Conservation (phyloP, 2,329 filamentous ascomycete species). For the Bisporella sp. region DNA sequence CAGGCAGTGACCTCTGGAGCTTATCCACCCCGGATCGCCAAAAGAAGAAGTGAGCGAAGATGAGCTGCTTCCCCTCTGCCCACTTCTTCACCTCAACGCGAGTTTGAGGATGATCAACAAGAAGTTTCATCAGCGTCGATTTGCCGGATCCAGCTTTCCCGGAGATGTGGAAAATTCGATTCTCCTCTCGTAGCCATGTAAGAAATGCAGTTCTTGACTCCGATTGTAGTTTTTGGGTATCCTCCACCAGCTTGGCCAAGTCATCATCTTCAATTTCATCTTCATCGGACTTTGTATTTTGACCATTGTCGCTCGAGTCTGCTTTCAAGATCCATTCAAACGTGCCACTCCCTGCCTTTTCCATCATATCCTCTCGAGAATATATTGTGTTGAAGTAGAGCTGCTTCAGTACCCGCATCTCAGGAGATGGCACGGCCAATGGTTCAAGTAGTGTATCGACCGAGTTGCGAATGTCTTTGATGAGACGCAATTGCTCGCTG, state of each 20-base stretch:
- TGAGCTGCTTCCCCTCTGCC: conserved; percentile 12
- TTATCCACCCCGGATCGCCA: conserved; percentile 33
- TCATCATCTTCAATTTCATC: neutral
- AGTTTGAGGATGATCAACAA: conserved; percentile 1
- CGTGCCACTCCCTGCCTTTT: neutral
- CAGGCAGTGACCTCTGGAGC: conserved; percentile 8
- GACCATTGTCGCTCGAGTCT: neutral
- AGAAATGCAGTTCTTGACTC: neutral
- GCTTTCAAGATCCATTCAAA: neutral
- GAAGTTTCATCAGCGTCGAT: no score
- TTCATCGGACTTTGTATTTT: neutral
- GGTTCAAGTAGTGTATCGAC: neutral
- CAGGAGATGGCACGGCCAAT: neutral
- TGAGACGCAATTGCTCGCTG: neutral
- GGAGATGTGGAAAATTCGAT: conserved; percentile 8
- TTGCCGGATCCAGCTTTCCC: no score
- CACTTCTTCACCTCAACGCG: conserved; percentile 18
- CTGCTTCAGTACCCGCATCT: neutral
- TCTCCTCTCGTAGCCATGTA: conserved; percentile 3
- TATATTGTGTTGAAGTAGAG: neutral
- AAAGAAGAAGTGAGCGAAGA: conserved; percentile 37
- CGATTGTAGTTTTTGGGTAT: neutral
- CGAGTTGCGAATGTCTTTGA: neutral
- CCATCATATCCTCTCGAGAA: neutral
- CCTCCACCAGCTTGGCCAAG: neutral